Evolutionary conservation across 2,329 filamentous ascomycete species (phyloP), one percentile per base, ranked within the genome.

Genomic region (Hymenoscyphus fraxineus): DNA sequence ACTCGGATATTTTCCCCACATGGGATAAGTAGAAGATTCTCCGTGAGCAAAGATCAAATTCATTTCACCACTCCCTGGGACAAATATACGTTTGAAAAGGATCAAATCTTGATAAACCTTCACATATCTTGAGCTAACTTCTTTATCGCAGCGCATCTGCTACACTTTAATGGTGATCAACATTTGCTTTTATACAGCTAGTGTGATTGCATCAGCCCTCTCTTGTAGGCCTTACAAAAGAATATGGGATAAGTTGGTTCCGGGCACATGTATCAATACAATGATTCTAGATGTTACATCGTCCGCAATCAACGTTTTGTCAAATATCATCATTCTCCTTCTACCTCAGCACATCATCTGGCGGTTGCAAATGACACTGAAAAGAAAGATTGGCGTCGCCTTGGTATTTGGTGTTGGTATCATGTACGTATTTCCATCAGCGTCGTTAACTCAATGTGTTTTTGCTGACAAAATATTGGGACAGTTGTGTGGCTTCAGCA

Each of bases 341-440:
- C 32, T 59, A n/a, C 57, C 57, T 15, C 57, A 59, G 22, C 27
- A 13, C 16, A 38, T 59, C n/a, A 59, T 59, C 31, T 59, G 57
- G 57, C 13, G 35, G 39, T 5, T 59, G 5, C 15, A 59, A 16
- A 38, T 59, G 57, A 22, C 31, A n/a, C 39, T 59, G 13, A 59
- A 59, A 31, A 32, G 31, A 31, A 27, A 35, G 16, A n/a, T 59
- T 10, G 27, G 57, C n/a, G 10, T 59, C 4, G 35, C 57, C 5
- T 35, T 39, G 15, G 39, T 59, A 32, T 59, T 59, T 59, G 27
- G 16, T 13, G 57, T 35, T n/a, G 57, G 31, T 38, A 16, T 59
- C 13, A n/a, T 59, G 57, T 59, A 39, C 6, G 57, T 59, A 56
- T 19, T 2, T 19, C 27, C 27, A 27, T 27, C 27, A 27, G 27